Conservation (phyloP, 306 rosid genomes). For the Dryas drummondii region DNA sequence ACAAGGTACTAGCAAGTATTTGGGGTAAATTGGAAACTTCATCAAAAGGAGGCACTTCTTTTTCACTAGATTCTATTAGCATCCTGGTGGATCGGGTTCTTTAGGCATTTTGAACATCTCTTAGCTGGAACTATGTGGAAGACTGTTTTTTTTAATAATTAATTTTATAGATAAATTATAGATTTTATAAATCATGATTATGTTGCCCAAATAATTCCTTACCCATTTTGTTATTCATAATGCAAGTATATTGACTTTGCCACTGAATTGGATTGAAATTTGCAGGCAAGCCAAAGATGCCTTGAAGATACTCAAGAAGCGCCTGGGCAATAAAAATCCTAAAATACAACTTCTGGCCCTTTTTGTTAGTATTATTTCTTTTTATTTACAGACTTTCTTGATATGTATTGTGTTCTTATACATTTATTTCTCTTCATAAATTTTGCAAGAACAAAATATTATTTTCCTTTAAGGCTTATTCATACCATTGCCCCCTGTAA, state of each 20-base stretch:
- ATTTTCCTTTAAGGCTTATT: background rate
- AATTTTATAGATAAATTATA: background rate
- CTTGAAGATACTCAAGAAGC: constrained; percentile 87
- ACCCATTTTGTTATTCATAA: constrained; percentile 1
- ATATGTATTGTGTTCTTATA: constrained; percentile 10
- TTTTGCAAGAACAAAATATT: background rate
- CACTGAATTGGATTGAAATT: constrained; percentile 27
- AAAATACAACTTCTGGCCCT: constrained; percentile 88
- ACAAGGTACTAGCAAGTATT: background rate
- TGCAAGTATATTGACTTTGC: constrained; percentile 20
- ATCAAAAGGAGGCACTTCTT: background rate
- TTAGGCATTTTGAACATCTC: background rate
- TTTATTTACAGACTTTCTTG: constrained; percentile 14
- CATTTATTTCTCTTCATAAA: background rate
- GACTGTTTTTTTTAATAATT: background rate
- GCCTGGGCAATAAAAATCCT: constrained; percentile 69
- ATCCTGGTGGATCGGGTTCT: background rate
- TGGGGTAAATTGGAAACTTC: background rate
- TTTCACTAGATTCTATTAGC: background rate
- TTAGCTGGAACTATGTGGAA: background rate
- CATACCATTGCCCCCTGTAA: too few species aligned
- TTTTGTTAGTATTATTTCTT: constrained; percentile 62
- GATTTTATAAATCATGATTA: background rate
- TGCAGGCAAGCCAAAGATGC: constrained; percentile 98
- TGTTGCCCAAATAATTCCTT: constrained; percentile 15